Evolutionary conservation across 1,284 basidiomycete genomes (phyloP).

Genomic region (Anthracocystis setariae): DNA sequence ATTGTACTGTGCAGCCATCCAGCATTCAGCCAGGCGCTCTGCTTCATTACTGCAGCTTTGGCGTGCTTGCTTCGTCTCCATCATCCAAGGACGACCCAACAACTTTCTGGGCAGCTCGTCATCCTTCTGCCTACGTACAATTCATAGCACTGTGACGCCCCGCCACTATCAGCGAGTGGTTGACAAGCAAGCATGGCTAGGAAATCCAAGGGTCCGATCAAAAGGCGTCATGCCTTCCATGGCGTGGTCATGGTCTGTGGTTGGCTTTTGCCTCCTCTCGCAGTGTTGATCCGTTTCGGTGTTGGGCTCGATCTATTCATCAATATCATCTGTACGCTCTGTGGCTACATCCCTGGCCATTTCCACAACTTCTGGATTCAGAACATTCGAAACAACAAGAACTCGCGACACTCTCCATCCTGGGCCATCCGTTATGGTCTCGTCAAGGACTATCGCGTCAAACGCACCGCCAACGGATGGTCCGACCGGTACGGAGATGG

Average conservation of each 20-base stretch:
- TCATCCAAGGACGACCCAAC: too few relatives aligned
- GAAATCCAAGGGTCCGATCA: conserved; percentile 40
- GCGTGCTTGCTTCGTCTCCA: too few relatives aligned
- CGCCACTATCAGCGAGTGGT: background rate
- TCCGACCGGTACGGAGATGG: conserved; percentile 48
- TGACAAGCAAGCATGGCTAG: conserved; percentile 13
- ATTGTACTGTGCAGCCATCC: conserved; percentile 8
- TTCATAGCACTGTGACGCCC: background rate
- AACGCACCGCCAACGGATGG: conserved; percentile 50
- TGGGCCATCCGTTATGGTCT: conserved; percentile 76
- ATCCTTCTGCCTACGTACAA: background rate
- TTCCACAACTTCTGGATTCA: conserved; percentile 87
- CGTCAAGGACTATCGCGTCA: conserved; percentile 54
- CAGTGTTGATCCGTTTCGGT: conserved; percentile 93
- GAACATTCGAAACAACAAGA: conserved; percentile 96
- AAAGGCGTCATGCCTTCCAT: conserved; percentile 81
- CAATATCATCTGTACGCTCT: conserved; percentile 86
- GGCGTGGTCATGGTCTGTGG: conserved; percentile 73
- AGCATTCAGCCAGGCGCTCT: conserved; percentile 8
- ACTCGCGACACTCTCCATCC: conserved; percentile 86
- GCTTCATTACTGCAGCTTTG: too few relatives aligned
- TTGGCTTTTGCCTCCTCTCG: conserved; percentile 68
- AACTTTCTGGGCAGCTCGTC: background rate
- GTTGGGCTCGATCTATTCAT: conserved; percentile 91
- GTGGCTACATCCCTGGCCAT: conserved; percentile 74